Base-by-base conservation (phyloP, 805 yeast genomes). In the Starmerella powellii region DNA sequence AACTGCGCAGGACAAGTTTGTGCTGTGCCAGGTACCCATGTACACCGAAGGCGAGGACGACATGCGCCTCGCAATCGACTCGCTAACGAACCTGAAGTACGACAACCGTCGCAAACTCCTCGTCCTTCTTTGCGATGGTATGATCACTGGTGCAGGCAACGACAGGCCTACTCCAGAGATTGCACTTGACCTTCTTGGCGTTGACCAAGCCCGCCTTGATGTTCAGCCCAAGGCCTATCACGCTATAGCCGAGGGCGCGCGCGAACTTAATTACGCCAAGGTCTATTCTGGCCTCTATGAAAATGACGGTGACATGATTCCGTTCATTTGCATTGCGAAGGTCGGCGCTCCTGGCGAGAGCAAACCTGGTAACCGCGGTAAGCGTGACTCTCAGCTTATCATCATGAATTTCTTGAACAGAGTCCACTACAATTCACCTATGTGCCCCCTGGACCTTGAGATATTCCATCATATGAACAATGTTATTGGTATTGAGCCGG, bases 271-370 rank as follows among this genome's bases (percentile, higher is more conserved):
- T 55, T 71, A 68, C 65, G 80, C 75, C 34, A 72, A 74, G 56
- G 73, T 74, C 3, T 74, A 73, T 49, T 72, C 76, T n/a, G 80
- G 80, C 0, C 64, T 74, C 45, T 74, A 74, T 54, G 74, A 73
- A 48, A 65, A 65, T 49, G 70, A 71, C 47, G 80, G 76, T 43
- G 60, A 63, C 26, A 68, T 72, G 18, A 72, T 73, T 8, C 80
- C 80, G 1, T 63, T 68, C 48, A 49, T 74, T 27, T 68, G 71
- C 12, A 63, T 74, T 44, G 76, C 71, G 41, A 74, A 74, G 55
- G 70, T 73, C 40, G 80, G 80, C 30, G 65, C 73, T 3, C 74
- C 76, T 0, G 65, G 63, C 4, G 80, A 74, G 57, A 65, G 63
- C 56, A 31, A 47, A 45, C 79, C 80, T 6, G 80, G 80, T 42